Evolutionary conservation across 345 rosid species (phyloP).

Genomic region (Euphorbia pulcherrima): DNA sequence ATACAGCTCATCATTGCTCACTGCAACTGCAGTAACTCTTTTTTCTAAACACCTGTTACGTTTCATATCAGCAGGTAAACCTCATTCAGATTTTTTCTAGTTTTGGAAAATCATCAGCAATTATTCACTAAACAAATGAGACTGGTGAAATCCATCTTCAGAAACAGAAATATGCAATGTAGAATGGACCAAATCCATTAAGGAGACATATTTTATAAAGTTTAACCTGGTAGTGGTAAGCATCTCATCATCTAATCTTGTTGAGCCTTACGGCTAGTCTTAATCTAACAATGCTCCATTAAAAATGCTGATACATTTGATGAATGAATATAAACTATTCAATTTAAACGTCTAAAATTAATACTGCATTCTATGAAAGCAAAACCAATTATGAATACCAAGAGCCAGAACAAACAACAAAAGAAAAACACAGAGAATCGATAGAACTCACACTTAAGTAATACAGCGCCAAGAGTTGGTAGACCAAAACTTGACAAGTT

Average conservation of each 20-base stretch:
- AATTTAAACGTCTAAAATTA: neutral
- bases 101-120: neutral
- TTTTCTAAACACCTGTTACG: constrained; percentile 68
- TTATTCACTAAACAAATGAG: neutral
- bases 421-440: neutral
- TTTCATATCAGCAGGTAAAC: constrained; percentile 1
- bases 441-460: constrained; percentile 53
- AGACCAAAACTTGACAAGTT: constrained; percentile 87
- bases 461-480: constrained; percentile 70
- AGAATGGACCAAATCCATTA: neutral
- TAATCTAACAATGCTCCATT: neutral
- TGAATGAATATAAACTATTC: neutral
- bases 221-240: neutral
- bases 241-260: neutral
- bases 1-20: constrained; percentile 56
- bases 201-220: neutral
- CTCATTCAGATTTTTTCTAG: neutral
- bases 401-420: neutral
- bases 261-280: neutral
- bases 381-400: too few species aligned
- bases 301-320: neutral
- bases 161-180: neutral
- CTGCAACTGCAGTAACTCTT: constrained; percentile 80
- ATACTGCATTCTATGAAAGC: neutral
- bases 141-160: neutral